Evolutionary conservation across 306 rosid species (phyloP).

Genomic region (Albizia julibrissin): DNA sequence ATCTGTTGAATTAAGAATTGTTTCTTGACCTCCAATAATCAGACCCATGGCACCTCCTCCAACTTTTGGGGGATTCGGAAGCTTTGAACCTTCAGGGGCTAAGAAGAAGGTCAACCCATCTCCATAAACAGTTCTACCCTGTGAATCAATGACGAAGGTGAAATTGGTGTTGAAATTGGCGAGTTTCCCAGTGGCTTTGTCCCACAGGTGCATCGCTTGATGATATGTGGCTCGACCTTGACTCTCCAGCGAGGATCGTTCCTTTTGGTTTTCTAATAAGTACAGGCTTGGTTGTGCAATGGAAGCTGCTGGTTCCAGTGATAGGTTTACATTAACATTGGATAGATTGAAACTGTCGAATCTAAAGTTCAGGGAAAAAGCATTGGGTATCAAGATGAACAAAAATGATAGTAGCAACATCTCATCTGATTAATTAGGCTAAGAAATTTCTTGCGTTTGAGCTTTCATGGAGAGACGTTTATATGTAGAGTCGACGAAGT

Average conservation of each 20-base stretch:
- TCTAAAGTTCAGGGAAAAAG: not conserved
- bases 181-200: no score
- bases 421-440: no score
- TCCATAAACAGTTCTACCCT: fast-evolving
- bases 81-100: not conserved
- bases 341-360: not conserved
- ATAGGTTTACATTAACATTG: no score
- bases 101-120: conserved; percentile 36
- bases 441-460: no score
- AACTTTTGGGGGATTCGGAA: not conserved
- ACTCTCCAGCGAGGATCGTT: not conserved
- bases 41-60: not conserved
- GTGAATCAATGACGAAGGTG: conserved; percentile 14
- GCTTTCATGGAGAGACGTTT: no score
- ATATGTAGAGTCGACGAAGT: no score
- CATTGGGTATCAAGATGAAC: not conserved
- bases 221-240: conserved; percentile 23
- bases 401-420: not conserved
- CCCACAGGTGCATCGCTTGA: no score
- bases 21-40: not conserved
- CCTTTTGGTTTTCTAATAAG: no score
- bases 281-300: no score
- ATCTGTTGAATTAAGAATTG: not conserved
- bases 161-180: no score
- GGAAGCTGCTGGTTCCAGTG: no score